A percentile compares a stretch with the other conserved stretches of the same genome.
Conservation (phyloP, 352 stramenopile species). For the Phytophthora lateralis region DNA sequence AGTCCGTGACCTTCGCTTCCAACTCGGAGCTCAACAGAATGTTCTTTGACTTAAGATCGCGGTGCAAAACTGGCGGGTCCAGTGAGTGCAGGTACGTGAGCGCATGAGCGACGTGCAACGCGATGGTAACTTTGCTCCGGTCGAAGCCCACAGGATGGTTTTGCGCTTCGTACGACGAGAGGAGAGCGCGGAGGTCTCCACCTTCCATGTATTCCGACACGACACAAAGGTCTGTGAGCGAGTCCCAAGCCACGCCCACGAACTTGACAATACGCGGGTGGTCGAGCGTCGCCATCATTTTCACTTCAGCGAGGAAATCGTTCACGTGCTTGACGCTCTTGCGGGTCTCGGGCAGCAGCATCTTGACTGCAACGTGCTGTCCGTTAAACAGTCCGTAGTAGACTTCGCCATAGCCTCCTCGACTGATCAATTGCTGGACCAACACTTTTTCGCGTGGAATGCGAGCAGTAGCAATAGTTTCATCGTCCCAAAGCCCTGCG, state of each 20-base stretch:
- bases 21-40: constrained; percentile 29
- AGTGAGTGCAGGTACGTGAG: constrained; percentile 14
- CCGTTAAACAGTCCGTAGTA: constrained; percentile 28
- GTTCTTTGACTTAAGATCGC: background rate
- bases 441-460: constrained; percentile 37
- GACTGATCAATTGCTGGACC: constrained; percentile 29
- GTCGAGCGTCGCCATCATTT: constrained; percentile 43
- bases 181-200: constrained; percentile 54
- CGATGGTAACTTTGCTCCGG: constrained; percentile 48
- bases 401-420: constrained; percentile 32
- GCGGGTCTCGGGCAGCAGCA: constrained; percentile 19
- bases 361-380: constrained; percentile 30
- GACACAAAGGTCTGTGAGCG: constrained; percentile 40
- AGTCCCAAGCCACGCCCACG: constrained; percentile 60
- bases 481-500: constrained; percentile 30
- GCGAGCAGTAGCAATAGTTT: constrained; percentile 32
- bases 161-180: constrained; percentile 23
- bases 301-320: constrained; percentile 47
- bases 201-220: constrained; percentile 68
- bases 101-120: constrained; percentile 42
- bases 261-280: constrained; percentile 63
- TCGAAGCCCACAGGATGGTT: constrained; percentile 27
- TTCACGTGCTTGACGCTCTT: constrained; percentile 32
- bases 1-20: constrained; percentile 52
- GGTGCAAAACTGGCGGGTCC: too few relatives aligned